phyloP scores from a whole-genome alignment of 1,139 yeast genomes.

The Protomyces pachydermus region DNA sequence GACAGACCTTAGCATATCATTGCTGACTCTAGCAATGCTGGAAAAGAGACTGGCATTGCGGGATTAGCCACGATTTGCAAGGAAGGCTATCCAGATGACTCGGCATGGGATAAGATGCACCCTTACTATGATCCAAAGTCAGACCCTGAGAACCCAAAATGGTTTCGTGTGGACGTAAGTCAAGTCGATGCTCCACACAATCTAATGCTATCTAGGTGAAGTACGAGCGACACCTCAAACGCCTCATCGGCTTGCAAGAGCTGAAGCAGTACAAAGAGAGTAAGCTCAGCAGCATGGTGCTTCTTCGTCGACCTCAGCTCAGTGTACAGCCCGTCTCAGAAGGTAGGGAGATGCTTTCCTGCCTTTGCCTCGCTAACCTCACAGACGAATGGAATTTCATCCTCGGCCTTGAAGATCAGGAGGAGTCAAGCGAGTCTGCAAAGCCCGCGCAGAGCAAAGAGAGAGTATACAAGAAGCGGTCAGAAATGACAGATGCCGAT shows the following conservation, averaged over 20 bases:
- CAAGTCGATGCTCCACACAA: background rate
- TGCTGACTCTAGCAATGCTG: conserved; percentile 35
- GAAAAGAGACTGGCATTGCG: conserved; percentile 53
- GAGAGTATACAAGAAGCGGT: background rate
- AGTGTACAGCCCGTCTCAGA: conserved; percentile 49
- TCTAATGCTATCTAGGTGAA: conserved; percentile 23
- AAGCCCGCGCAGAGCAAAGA: background rate
- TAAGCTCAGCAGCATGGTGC: conserved; percentile 43
- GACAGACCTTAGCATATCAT: background rate
- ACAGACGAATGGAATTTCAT: conserved; percentile 44
- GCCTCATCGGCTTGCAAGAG: conserved; percentile 44
- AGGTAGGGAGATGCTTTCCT: background rate
- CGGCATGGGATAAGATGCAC: conserved; percentile 30
- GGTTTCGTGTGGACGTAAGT: conserved; percentile 53
- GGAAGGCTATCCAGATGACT: conserved; percentile 45
- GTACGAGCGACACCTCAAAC: conserved; percentile 44
- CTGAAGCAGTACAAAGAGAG: conserved; percentile 36
- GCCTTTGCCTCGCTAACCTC: conserved; percentile 1
- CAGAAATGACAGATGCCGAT: background rate
- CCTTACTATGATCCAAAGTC: conserved; percentile 49
- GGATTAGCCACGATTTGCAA: conserved; percentile 45
- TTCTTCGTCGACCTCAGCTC: conserved; percentile 47
- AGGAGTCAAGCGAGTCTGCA: background rate
- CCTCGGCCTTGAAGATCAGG: conserved; percentile 36
- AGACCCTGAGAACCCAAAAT: conserved; percentile 43